Base-by-base conservation (phyloP, 1,139 yeast genomes). In the Geotrichum siamense region DNA sequence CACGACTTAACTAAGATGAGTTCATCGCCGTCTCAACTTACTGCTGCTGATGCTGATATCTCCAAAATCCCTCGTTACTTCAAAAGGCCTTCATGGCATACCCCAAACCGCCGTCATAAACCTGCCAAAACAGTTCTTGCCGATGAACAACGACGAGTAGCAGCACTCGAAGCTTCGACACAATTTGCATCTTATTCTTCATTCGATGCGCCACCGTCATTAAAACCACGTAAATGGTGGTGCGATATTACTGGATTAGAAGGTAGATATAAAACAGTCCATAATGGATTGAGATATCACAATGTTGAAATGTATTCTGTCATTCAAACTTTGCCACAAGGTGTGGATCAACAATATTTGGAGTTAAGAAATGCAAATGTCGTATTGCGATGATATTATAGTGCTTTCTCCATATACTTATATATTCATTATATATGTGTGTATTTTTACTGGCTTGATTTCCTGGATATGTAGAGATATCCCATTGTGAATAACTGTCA, bases 171-270 rank as follows among this genome's bases (percentile, higher is more conserved):
- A 5, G 27, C 41, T 8, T 30, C 39, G 2, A 34, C 38, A 9
- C 25, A 32, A 17, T 31, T 25, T 17, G 39, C 28, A 2, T 36
- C 47, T n/a, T 63, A 56, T 50, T 57, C 69, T 42, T 64, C 65
- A 48, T 68, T 89, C 6, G 77, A 76, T 27, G 94, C 96, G 0
- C 96, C 96, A 2, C 98, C 98, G 0, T 82, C 94, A 5, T 65
- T 89, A 53, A 73, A 70, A 53, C 97, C 97, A 0, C 69, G 71
- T 17, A 85, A 82, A 64, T 81, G 79, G 56, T 91, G 87, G 66
- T 91, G 98, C 65, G 98, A 91, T 62, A 79, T 91, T 42, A 91
- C 98, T 0, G 98, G 98, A 0, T 69, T 91, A 21, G 81, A 78
- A 44, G 93, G 89, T 0, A 72, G 65, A 38, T 91, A 91, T 68